Base-by-base conservation (phyloP, 2,329 filamentous ascomycete species). In the Alternaria atra region DNA sequence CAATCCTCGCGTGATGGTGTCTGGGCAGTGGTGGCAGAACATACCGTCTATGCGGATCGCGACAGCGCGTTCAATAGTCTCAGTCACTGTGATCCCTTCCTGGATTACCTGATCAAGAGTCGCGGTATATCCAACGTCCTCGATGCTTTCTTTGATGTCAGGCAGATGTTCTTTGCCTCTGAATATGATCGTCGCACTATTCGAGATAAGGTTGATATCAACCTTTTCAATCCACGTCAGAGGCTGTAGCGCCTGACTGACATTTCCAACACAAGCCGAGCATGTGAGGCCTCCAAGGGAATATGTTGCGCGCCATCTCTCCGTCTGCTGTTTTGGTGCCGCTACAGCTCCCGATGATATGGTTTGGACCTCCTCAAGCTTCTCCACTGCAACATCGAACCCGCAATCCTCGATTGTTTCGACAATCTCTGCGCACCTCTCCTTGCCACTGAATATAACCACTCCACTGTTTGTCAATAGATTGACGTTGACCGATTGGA, bases 211-310 rank as follows among this genome's bases (percentile, higher is more conserved):
- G 61, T 84, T 85, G 32, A 88, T 80, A 34, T 83, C 80, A 34
- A 82, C 82, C 43, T 79, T 73, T 12, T 76, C 76, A 6, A 87
- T 78, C 71, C 82, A 86, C 2, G 77, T 60, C 8, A 82, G 68
- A 39, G 81, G 74, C 55, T 83, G 71, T 6, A 88, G 63, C 2
- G 81, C 82, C 50, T 79, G 74, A 0, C 80, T 83, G 50, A 88
- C 79, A 27, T 80, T 78, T 12, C 80, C 81, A 4, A 85, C 82
- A 65, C 86, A 88, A 5, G 85, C 81, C 53, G 84, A 84, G 69
- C 85, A 88, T 3, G 85, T 87, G 84, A 88, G 87, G 13, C 86
- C 86, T 15, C 80, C 80, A 46, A 88, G 82, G 13, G 82, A 81
- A 61, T 85, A 80, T 7, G 81, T 80, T n/a, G 81, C 83, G 54